Evolutionary conservation across 495 filamentous ascomycete species (phyloP).

Genomic region (Trichoderma asperelloides): DNA sequence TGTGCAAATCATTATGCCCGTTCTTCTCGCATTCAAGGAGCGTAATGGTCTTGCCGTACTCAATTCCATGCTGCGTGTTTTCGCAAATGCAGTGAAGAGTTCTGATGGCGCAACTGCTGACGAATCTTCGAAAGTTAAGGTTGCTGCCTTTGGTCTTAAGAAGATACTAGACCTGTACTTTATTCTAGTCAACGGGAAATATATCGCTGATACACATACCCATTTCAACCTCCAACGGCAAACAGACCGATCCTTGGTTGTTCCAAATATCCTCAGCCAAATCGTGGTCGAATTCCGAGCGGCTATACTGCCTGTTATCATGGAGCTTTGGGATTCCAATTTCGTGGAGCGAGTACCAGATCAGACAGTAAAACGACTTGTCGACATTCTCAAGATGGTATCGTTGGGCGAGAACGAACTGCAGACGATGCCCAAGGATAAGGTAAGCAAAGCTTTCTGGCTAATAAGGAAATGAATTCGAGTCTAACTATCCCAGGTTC

Average conservation of each 20-base stretch:
- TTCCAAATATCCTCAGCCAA: slow-evolving; percentile 64
- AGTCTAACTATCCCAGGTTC: slow-evolving; percentile 12
- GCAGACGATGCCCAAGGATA: slow-evolving; percentile 50
- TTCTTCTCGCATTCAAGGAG: slow-evolving; percentile 79
- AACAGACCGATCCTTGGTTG: slow-evolving; percentile 48
- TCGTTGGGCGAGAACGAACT: slow-evolving; percentile 67
- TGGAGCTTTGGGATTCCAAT: slow-evolving; percentile 72
- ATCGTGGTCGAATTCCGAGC: slow-evolving; percentile 82
- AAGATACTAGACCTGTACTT: slow-evolving; percentile 78
- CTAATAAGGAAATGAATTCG: slow-evolving; percentile 28
- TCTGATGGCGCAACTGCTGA: slow-evolving; percentile 22
- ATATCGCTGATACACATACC: slow-evolving; percentile 63
- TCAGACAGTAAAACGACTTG: slow-evolving; percentile 64
- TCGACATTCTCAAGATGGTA: slow-evolving; percentile 76
- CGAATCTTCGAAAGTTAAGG: slow-evolving; percentile 25
- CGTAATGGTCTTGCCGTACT: slow-evolving; percentile 64
- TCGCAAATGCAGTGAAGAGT: slow-evolving; percentile 54
- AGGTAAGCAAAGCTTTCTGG: slow-evolving; percentile 17
- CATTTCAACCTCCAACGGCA: slow-evolving; percentile 48
- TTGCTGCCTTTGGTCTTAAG: slow-evolving; percentile 53
- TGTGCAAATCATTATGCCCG: slow-evolving; percentile 65
- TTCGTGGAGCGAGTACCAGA: slow-evolving; percentile 70
- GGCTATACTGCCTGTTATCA: slow-evolving; percentile 69
- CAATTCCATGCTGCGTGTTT: slow-evolving; percentile 62
- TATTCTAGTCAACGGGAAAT: slow-evolving; percentile 65